These are phyloP conservation scores for Canna indica DNA, from an alignment of 176 grass and related monocot species.

Conservation along the genomic window DNA sequence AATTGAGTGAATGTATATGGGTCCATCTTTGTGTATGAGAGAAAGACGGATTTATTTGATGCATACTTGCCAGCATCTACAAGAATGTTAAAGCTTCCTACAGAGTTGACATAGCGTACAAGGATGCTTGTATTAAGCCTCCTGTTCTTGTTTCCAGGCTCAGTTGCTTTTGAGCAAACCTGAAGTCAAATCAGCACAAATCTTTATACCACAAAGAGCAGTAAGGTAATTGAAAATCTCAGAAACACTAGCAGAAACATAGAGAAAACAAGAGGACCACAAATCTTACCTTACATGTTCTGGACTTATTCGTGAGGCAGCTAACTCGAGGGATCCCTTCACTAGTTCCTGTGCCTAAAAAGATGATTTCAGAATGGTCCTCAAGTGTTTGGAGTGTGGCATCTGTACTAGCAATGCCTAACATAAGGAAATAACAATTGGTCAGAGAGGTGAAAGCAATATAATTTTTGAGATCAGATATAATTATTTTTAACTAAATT, in stretches of 20 bases:
- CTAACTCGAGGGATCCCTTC: constrained; percentile 87
- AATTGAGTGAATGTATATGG: neutral
- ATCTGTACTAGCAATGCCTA: constrained; percentile 5
- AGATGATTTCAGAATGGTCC: constrained; percentile 68
- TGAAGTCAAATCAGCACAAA: constrained; percentile 13
- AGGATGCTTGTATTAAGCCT: constrained; percentile 83
- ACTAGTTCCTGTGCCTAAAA: constrained; percentile 88
- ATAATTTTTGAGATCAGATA: neutral
- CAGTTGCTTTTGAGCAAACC: constrained; percentile 62
- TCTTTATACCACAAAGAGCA: constrained; percentile 11
- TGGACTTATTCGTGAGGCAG: constrained; percentile 65
- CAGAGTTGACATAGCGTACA: constrained; percentile 43
- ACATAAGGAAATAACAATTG: constrained; percentile 2
- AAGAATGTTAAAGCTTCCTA: constrained; percentile 58
- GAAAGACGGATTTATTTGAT: neutral
- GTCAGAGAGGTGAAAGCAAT: neutral
- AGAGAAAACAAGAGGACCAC: neutral
- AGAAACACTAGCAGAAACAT: neutral
- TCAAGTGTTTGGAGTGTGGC: neutral
- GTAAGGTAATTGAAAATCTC: neutral
- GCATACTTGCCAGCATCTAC: constrained; percentile 86
- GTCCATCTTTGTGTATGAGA: neutral
- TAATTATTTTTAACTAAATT: neutral
- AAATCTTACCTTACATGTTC: constrained; percentile 48
- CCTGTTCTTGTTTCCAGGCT: constrained; percentile 58